These are phyloP conservation scores for Piedraia hortae DNA, from an alignment of 2,329 filamentous ascomycete species.

Conservation along the genomic window DNA sequence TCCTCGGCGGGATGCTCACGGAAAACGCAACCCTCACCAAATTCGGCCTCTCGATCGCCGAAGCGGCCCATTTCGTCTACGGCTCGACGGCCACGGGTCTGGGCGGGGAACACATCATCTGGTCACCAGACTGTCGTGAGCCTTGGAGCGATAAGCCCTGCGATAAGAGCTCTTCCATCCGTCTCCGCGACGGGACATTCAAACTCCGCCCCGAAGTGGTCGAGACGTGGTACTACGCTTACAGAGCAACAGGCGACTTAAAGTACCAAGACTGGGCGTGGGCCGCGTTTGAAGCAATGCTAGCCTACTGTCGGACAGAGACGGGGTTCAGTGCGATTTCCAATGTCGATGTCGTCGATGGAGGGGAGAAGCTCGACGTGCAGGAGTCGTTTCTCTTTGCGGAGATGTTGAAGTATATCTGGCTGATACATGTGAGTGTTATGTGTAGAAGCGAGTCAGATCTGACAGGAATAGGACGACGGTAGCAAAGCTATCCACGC, in stretches of 20 bases:
- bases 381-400: conserved; percentile 7
- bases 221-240: conserved; percentile 12
- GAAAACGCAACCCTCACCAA: conserved; percentile 7
- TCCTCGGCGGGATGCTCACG: conserved; percentile 10
- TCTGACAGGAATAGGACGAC: neutral
- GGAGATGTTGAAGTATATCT: conserved; percentile 12
- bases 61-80: conserved; percentile 7
- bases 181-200: conserved; percentile 3
- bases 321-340: conserved; percentile 7
- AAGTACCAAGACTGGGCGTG: conserved; percentile 10
- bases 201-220: conserved; percentile 9
- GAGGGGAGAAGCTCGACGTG: conserved; percentile 4
- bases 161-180: conserved; percentile 3
- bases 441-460: neutral
- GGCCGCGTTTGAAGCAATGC: conserved; percentile 6
- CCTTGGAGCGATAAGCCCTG: conserved; percentile 1
- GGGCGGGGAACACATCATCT: conserved; percentile 9
- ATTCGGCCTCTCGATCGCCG: conserved; percentile 10
- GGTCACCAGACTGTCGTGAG: conserved; percentile 5
- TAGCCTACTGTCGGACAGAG: conserved; percentile 5
- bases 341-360: conserved; percentile 6
- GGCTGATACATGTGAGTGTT: conserved; percentile 11
- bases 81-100: conserved; percentile 6
- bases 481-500: neutral
- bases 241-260: conserved; percentile 7